phyloP scores from a whole-genome alignment of 1,284 basidiomycete species.

The Microbotryum silenes-acaulis region DNA sequence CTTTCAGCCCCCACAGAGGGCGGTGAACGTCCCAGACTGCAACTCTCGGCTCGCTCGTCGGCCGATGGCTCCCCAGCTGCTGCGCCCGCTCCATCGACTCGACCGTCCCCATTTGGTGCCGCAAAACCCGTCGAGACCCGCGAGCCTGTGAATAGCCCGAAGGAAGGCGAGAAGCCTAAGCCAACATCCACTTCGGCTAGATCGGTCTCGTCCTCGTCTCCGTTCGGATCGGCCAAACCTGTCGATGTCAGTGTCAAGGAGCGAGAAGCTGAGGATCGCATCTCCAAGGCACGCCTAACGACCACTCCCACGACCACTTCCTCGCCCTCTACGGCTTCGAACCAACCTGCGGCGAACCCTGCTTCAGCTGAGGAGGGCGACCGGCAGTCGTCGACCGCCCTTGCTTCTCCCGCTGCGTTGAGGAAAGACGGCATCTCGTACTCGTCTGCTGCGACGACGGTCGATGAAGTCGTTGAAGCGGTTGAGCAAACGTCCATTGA shows the following conservation, averaged over 20 bases:
- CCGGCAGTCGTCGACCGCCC: too few relatives aligned
- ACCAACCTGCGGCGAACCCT: too few relatives aligned
- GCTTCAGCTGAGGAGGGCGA: too few relatives aligned
- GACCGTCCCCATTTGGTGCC: conserved; percentile 73
- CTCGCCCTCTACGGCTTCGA: too few relatives aligned
- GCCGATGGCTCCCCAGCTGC: conserved; percentile 54
- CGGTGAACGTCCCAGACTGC: conserved; percentile 19
- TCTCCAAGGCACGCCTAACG: conserved; percentile 53
- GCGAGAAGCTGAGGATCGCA: conserved; percentile 59
- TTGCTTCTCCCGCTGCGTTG: too few relatives aligned
- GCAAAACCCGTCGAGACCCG: conserved; percentile 74
- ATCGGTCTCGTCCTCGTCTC: conserved; percentile 67
- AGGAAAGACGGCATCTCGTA: too few relatives aligned
- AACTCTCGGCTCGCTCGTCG: conserved; percentile 26
- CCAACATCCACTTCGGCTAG: conserved; percentile 48
- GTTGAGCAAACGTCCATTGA: too few relatives aligned
- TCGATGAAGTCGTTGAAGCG: too few relatives aligned
- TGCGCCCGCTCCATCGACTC: conserved; percentile 68
- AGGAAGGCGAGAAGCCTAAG: too few relatives aligned
- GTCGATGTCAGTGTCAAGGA: conserved; percentile 75
- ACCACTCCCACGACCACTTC: too few relatives aligned
- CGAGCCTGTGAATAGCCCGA: too few relatives aligned
- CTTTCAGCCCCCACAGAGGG: conserved; percentile 6
- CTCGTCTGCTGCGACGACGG: too few relatives aligned
- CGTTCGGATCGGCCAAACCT: conserved; percentile 86